Evolutionary conservation across 768 basidiomycete genomes (phyloP).

Genomic region (Boletus sp.): DNA sequence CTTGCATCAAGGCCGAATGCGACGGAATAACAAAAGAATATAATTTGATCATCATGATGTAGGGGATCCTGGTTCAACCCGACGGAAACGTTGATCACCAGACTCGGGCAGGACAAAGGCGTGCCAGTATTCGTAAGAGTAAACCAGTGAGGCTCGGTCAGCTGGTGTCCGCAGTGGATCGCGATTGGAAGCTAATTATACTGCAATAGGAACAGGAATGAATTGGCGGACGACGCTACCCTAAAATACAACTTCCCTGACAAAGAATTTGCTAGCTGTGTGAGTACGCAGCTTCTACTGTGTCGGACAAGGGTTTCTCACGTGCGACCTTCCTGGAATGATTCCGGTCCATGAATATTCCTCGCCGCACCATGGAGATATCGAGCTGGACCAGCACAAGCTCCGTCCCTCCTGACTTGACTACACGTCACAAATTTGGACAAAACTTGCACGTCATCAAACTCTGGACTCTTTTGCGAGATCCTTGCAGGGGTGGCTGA

Average conservation of each 20-base stretch:
- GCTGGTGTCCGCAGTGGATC: no score
- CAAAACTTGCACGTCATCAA: neutral
- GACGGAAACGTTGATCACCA: neutral
- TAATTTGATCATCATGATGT: no score
- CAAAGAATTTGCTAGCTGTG: no score
- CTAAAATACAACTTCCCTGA: no score
- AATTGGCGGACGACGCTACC: no score
- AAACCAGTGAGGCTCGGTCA: no score
- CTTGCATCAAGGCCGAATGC: neutral
- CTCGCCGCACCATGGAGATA: conserved; percentile 9
- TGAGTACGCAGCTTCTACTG: no score
- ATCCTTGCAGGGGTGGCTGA: conserved; percentile 4
- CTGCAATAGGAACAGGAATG: no score
- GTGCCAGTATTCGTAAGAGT: no score
- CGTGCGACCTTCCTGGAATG: neutral
- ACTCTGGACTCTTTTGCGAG: conserved; percentile 3
- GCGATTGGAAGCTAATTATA: no score
- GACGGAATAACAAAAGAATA: neutral
- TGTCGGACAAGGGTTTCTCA: neutral
- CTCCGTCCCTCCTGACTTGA: neutral
- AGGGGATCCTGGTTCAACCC: no score
- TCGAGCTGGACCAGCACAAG: neutral
- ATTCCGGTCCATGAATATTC: neutral
- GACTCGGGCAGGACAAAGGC: no score
- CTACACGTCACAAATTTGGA: neutral